Evolutionary conservation across 108 stramenopile species (phyloP).

Genomic region (Mayamaea pseudoterrestris): DNA sequence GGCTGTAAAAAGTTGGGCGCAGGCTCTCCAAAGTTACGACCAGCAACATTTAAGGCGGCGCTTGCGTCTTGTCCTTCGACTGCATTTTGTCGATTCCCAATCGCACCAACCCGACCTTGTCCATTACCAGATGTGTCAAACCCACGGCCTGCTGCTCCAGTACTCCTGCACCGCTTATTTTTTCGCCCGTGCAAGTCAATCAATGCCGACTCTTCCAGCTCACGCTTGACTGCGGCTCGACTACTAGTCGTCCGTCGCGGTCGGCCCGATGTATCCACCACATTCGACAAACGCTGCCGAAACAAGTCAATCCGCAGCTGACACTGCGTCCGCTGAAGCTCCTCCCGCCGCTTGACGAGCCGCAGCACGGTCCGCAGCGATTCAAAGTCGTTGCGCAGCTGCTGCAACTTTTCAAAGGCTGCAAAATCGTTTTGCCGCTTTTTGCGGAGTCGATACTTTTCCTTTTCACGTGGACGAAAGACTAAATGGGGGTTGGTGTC

Average conservation of each 20-base stretch:
- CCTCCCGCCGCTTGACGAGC: slow-evolving; percentile 61
- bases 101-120: not conserved
- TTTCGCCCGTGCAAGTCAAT: slow-evolving; percentile 33
- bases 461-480: slow-evolving; percentile 91
- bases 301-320: slow-evolving; percentile 52
- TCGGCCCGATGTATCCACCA: slow-evolving; percentile 50
- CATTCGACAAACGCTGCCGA: slow-evolving; percentile 41
- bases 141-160: not conserved
- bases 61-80: not conserved
- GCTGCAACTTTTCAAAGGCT: slow-evolving; percentile 77
- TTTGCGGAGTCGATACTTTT: slow-evolving; percentile 90
- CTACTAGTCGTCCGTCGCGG: slow-evolving; percentile 25
- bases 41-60: slow-evolving; percentile 29
- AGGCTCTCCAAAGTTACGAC: slow-evolving; percentile 65
- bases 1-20: slow-evolving; percentile 69
- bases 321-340: slow-evolving; percentile 34
- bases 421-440: slow-evolving; percentile 90
- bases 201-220: slow-evolving; percentile 33
- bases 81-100: not conserved
- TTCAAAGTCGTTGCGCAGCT: slow-evolving; percentile 72
- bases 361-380: slow-evolving; percentile 38
- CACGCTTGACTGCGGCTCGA: slow-evolving; percentile 15
- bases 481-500: slow-evolving; percentile 93
- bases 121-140: not conserved
- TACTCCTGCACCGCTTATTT: slow-evolving; percentile 20